These are phyloP conservation scores for Penicillium coprophilum DNA, from an alignment of 495 filamentous ascomycete species.

Conservation along the genomic window DNA sequence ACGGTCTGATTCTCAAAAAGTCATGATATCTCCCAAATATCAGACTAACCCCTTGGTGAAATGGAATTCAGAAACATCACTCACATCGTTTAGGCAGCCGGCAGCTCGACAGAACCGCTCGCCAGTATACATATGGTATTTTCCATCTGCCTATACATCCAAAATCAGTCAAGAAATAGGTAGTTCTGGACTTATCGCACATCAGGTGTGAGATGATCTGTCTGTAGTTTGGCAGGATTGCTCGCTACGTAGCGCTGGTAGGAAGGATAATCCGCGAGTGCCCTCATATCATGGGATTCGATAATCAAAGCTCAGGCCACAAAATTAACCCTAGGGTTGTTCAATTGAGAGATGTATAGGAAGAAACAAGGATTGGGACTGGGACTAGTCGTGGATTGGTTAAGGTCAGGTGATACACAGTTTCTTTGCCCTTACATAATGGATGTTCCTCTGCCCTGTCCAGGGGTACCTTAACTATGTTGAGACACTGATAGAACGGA, in stretches of 20 bases:
- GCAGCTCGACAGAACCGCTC: not conserved
- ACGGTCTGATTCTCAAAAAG: not conserved
- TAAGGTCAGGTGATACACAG: too few relatives aligned
- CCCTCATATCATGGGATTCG: not conserved
- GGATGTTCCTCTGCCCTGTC: too few relatives aligned
- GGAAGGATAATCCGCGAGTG: not conserved
- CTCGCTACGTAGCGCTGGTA: not conserved
- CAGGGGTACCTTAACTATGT: too few relatives aligned
- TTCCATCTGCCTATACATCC: not conserved
- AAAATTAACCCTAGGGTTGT: too few relatives aligned
- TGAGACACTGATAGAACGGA: too few relatives aligned
- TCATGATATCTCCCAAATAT: too few relatives aligned
- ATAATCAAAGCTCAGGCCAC: too few relatives aligned
- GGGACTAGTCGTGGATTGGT: not conserved
- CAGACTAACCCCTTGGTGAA: not conserved
- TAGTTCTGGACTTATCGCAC: not conserved
- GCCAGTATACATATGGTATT: not conserved
- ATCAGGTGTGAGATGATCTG: not conserved
- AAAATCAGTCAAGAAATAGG: not conserved
- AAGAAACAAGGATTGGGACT: not conserved
- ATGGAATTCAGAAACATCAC: not conserved
- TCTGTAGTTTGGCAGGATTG: not conserved
- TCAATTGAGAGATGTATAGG: not conserved
- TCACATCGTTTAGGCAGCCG: not conserved
- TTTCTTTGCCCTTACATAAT: too few relatives aligned